Conservation (phyloP, 169 alveolate genomes). For the Babesia gibsoni region DNA sequence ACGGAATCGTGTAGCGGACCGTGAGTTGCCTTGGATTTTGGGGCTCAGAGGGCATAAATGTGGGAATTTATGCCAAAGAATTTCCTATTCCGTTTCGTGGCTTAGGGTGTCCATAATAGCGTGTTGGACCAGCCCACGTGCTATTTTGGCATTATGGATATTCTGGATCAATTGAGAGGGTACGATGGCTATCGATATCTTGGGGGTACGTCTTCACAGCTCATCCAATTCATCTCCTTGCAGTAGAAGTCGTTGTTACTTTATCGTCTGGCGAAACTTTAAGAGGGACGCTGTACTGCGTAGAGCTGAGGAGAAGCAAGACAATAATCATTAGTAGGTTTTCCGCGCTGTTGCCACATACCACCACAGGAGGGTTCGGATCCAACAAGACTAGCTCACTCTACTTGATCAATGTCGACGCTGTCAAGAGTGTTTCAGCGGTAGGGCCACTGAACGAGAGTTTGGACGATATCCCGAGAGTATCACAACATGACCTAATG, state of each 20-base stretch:
- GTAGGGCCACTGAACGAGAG: conserved; percentile 44
- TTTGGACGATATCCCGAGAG: conserved; percentile 46
- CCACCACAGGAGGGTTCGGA: conserved; percentile 1
- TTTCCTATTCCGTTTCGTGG: too few species aligned
- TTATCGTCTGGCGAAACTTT: conserved; percentile 39
- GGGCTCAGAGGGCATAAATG: too few species aligned
- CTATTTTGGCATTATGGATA: too few species aligned
- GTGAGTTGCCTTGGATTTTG: too few species aligned
- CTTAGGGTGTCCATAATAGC: too few species aligned
- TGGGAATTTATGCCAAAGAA: too few species aligned
- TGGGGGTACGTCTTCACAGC: conserved; percentile 44
- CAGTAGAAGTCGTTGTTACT: conserved; percentile 31
- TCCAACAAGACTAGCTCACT: not conserved
- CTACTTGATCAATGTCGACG: conserved; percentile 14
- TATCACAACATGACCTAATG: conserved; percentile 35
- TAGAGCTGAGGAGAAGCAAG: conserved; percentile 38
- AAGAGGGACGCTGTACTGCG: conserved; percentile 54
- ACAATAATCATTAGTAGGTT: conserved; percentile 49
- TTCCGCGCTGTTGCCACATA: not conserved
- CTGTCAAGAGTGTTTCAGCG: conserved; percentile 19
- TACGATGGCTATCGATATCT: conserved; percentile 44
- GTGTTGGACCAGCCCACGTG: too few species aligned
- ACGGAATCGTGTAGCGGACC: too few species aligned
- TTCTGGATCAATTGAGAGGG: conserved; percentile 43
- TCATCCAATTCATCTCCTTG: not conserved